Base-by-base conservation (phyloP, 2,329 filamentous ascomycete species). In the Aspergillus latus region DNA sequence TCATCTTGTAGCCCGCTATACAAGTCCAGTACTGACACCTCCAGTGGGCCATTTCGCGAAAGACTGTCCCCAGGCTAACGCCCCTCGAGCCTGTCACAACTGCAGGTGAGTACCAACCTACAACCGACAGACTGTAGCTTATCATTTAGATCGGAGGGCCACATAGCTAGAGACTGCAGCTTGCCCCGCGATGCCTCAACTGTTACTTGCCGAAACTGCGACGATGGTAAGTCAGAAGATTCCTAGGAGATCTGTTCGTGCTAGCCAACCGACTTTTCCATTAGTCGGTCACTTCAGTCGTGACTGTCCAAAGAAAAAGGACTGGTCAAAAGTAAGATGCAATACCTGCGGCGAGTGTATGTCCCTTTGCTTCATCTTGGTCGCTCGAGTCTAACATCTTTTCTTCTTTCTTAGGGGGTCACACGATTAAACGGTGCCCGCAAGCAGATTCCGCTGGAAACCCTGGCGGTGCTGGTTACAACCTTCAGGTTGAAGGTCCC, bases 201-300 rank as follows among this genome's bases (percentile, higher is more conserved):
- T 10, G 69, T 78, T 30, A 73, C 67, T 4, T 79, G 77, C 65
- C 74, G 74, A 10, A 79, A 79, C 64, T 79, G 77, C 42, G 76
- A 79, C 3, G 62, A 76, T 59, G 64, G 74, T 74, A 67, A 61
- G 67, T 16, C 16, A 11, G 5, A 21, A 21, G 21, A 21, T 21
- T 21, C 21, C 21, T 21, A 21, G 21, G 21, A 21, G 21, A 21
- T 21, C 21, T 21, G 21, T 21, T 21, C 21, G 16, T 11, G 15
- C 6, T 10, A 48, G 13, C 16, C 43, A 37, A n/a, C 13, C 5
- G 32, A 3, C 21, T 48, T 13, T 30, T 13, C 34, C 34, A 15
- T 16, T 52, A 75, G 74, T 69, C 30, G 77, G 77, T 3, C 77
- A 79, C 56, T 71, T 69, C 54, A 68, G 68, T 46, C 73, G 72